Conservation (phyloP, 148 eudicot genomes). For the Vaccinium myrtillus region DNA sequence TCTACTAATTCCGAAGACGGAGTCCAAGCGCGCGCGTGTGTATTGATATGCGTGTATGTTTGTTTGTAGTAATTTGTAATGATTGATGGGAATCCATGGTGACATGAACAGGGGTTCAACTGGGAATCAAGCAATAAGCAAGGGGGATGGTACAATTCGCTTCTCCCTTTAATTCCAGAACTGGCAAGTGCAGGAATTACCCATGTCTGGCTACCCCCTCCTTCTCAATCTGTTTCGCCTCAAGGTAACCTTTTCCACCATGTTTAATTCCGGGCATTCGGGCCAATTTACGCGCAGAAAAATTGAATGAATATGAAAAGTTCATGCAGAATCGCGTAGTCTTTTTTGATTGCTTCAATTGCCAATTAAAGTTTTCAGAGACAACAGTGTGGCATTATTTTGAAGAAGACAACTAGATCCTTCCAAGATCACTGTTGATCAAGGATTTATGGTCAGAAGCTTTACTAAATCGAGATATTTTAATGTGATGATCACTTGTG, state of each 20-base stretch:
- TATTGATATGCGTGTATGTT: not conserved
- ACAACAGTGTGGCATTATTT: not conserved
- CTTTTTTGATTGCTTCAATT: not conserved
- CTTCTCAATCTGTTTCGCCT: slow-evolving; percentile 61
- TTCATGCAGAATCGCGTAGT: not conserved
- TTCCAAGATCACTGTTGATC: not conserved
- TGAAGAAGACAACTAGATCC: not conserved
- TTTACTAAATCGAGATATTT: not conserved
- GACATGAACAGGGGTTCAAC: slow-evolving; percentile 53
- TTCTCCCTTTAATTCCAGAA: slow-evolving; percentile 37
- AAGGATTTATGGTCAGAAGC: not conserved
- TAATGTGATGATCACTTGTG: not conserved
- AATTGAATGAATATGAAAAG: not conserved
- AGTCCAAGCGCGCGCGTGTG: too few relatives aligned
- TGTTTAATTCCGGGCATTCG: not conserved
- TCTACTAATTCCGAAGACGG: too few relatives aligned
- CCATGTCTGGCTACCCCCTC: slow-evolving; percentile 86
- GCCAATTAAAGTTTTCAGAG: not conserved
- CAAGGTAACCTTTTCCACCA: slow-evolving; percentile 41
- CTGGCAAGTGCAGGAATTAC: slow-evolving; percentile 61
- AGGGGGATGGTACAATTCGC: slow-evolving; percentile 70
- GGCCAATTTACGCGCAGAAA: too few relatives aligned
- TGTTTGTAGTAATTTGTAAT: not conserved
- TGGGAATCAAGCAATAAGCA: slow-evolving; percentile 64
- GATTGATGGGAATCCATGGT: not conserved